Evolutionary conservation across 2,329 filamentous ascomycete genomes (phyloP), one percentile per base, ranked within the genome.

Genomic region (Xylariaceae sp.): DNA sequence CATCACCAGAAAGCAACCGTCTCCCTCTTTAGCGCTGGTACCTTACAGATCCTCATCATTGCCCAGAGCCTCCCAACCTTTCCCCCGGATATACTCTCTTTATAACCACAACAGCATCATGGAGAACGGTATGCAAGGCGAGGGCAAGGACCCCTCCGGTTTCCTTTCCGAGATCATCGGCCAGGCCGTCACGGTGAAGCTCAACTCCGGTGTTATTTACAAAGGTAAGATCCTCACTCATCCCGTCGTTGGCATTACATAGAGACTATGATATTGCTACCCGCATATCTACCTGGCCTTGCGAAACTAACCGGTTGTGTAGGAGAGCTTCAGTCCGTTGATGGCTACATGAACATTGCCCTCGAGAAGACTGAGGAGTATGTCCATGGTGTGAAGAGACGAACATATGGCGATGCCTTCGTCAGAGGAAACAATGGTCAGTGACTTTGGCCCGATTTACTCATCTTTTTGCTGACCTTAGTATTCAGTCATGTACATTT

Each of bases 261-360:
- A 30, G 23, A 30, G 23, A 30, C 23, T 5, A 30, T 51, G 35
- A 49, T 42, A 53, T 42, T 54, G 47, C n/a, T 35, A 6, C 9
- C 35, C 15, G 17, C 4, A 23, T 7, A 17, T 23, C 23, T 53
- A 30, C 23, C 45, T 42, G 23, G 5, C 23, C 51, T 17, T 10
- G 51, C 71, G 53, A 71, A 51, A 34, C 47, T 58, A 4, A 15
- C 37, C n/a, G n/a, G n/a, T n/a, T n/a, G n/a, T n/a, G n/a, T n/a
- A 97, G 93, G 94, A 68, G 92, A 97, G 74, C 83, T 97, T 44
- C 92, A 97, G 74, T 96, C 92, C 0, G 93, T 99, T 53, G 94
- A 99, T 75, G 94, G 94, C 55, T 99, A 97, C 78, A 99, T 99
- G 94, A 99, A 99, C 78, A 97, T 99, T 73, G 93, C 94, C 10